Percentiles rank a stretch among this genome's conserved stretches.
These are phyloP conservation scores for Monilinia aucupariae DNA, from an alignment of 2,329 filamentous ascomycete genomes.

Conservation along the genomic window DNA sequence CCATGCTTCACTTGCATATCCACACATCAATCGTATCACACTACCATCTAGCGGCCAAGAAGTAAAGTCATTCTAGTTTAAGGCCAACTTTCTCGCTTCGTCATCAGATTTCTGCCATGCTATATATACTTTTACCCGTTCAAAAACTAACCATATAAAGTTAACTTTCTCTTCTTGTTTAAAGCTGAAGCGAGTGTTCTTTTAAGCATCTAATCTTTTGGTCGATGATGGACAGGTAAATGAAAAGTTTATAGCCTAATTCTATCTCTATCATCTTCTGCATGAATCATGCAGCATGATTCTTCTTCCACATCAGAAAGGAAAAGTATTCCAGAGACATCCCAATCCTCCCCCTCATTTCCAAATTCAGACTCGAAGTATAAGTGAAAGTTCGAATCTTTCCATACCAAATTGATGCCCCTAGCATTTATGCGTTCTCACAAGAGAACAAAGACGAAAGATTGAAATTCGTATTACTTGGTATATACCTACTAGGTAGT, in stretches of 20 bases:
- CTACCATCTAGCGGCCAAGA: background rate
- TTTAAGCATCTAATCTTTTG: background rate
- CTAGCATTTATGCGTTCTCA: no score
- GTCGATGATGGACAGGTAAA: background rate
- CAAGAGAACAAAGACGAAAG: no score
- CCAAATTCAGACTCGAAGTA: no score
- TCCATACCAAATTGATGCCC: no score
- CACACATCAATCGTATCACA: background rate
- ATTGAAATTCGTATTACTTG: no score
- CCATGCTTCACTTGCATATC: constrained; percentile 13
- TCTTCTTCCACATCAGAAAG: no score
- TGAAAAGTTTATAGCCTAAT: background rate
- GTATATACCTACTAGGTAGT: no score
- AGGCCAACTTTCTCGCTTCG: background rate
- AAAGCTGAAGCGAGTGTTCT: background rate
- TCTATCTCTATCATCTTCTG: background rate
- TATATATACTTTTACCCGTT: background rate
- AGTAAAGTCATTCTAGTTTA: background rate
- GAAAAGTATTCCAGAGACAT: no score
- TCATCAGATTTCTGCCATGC: background rate
- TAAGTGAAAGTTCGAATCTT: no score
- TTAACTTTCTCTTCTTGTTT: background rate
- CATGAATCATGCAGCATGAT: no score
- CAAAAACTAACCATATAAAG: background rate
- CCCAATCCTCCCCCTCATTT: background rate